phyloP scores from a whole-genome alignment of 139 green algal genomes.

The Edaphochlamys debaryana region DNA sequence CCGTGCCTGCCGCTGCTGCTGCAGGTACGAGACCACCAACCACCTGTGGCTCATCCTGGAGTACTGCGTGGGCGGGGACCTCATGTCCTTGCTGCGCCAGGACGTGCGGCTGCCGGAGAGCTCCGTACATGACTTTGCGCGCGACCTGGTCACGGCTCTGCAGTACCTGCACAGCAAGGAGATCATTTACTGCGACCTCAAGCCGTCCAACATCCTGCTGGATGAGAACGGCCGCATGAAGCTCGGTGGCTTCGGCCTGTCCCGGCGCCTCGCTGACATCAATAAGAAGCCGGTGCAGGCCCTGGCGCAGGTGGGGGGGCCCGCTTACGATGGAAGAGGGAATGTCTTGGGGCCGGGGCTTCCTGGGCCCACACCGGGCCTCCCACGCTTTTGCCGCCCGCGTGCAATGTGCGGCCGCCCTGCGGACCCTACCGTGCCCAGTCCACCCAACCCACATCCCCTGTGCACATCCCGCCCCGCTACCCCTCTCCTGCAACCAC shows the following conservation, averaged over 20 bases:
- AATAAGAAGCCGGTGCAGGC: slow-evolving; percentile 75
- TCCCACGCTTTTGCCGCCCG: too few relatives aligned
- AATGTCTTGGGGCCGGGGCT: too few relatives aligned
- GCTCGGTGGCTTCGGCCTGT: slow-evolving; percentile 94
- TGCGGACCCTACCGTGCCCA: too few relatives aligned
- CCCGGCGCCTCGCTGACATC: slow-evolving; percentile 78
- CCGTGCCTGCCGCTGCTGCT: too few relatives aligned
- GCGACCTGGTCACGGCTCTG: slow-evolving; percentile 77
- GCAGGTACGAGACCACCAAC: slow-evolving; percentile 97
- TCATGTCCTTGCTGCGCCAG: slow-evolving; percentile 86
- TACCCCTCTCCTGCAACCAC: too few relatives aligned
- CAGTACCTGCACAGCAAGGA: slow-evolving; percentile 85
- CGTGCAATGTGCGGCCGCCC: too few relatives aligned
- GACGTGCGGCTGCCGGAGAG: slow-evolving; percentile 88
- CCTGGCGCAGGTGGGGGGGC: slow-evolving; percentile 55
- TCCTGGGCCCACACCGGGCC: too few relatives aligned
- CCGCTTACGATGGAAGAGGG: too few relatives aligned
- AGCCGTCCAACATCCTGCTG: slow-evolving; percentile 94
- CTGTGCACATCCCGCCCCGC: too few relatives aligned
- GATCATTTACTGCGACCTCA: slow-evolving; percentile 93
- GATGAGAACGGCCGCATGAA: slow-evolving; percentile 94
- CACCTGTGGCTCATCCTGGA: slow-evolving; percentile 98
- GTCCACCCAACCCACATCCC: too few relatives aligned
- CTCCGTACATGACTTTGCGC: slow-evolving; percentile 87
- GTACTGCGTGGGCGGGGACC: slow-evolving; percentile 95